Conservation (phyloP, 345 rosid genomes). For the Acer negundo region DNA sequence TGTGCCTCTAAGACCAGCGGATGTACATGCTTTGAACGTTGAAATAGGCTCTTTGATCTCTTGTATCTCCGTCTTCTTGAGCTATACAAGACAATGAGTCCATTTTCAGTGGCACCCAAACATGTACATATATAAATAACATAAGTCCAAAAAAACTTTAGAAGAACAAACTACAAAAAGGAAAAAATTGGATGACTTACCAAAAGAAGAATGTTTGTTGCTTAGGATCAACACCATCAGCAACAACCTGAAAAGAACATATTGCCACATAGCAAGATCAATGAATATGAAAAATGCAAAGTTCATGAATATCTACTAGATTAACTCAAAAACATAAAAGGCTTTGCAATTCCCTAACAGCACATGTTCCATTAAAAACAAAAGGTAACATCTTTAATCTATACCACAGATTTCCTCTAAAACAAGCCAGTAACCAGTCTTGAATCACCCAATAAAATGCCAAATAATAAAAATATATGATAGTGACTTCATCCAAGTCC, state of each 20-base stretch:
- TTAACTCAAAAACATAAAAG: not conserved
- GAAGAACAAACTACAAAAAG: constrained; percentile 8
- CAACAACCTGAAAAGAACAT: constrained; percentile 57
- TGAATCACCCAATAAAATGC: not conserved
- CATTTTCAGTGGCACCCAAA: constrained; percentile 8
- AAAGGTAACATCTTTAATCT: not conserved
- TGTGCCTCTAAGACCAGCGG: constrained; percentile 55
- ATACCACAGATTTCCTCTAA: not conserved
- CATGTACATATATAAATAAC: constrained; percentile 3
- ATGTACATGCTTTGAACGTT: constrained; percentile 59
- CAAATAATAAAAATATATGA: too few species aligned
- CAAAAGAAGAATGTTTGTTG: constrained; percentile 83
- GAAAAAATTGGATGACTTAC: constrained; percentile 42
- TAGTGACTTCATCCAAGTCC: not conserved
- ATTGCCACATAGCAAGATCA: constrained; percentile 14
- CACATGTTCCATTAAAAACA: not conserved
- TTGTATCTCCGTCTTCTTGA: constrained; percentile 69
- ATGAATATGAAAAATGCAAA: not conserved
- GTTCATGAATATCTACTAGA: not conserved
- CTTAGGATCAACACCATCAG: constrained; percentile 84
- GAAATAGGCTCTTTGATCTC: constrained; percentile 53
- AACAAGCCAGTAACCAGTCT: not conserved
- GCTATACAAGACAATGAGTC: constrained; percentile 39
- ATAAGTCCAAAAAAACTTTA: constrained; percentile 16
- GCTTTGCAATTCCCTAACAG: not conserved